A percentile compares a stretch with the other conserved stretches of the same genome.
These are phyloP conservation scores for Cytospora mali DNA, from an alignment of 2,329 filamentous ascomycete genomes.

Conservation along the genomic window DNA sequence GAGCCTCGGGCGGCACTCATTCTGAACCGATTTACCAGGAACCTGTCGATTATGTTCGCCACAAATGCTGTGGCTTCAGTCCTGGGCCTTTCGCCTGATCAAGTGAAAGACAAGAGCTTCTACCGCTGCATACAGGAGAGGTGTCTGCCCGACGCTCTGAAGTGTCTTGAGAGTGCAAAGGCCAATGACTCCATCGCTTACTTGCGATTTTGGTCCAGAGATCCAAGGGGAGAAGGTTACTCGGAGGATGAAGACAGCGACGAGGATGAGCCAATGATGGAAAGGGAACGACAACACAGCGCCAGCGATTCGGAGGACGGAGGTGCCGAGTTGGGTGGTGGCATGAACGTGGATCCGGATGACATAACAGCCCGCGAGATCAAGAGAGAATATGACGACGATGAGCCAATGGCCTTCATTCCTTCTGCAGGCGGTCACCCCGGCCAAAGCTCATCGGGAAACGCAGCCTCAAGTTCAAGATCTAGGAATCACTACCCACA, in stretches of 20 bases:
- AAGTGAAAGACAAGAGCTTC: conserved; percentile 77
- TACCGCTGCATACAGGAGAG: conserved; percentile 84
- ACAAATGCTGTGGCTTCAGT: conserved; percentile 77
- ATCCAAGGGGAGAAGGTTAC: conserved; percentile 64
- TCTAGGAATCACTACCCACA: conserved; percentile 17
- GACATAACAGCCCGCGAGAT: conserved; percentile 35
- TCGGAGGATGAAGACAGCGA: conserved; percentile 46
- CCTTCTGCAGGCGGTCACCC: conserved; percentile 23
- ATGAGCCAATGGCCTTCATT: conserved; percentile 19
- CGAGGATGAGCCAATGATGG: conserved; percentile 42
- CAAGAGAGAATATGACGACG: conserved; percentile 40
- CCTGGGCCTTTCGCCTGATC: conserved; percentile 69
- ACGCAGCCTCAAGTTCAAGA: conserved; percentile 32
- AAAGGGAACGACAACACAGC: conserved; percentile 34
- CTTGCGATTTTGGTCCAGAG: conserved; percentile 80
- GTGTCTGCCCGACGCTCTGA: conserved; percentile 74
- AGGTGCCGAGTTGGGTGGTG: conserved; percentile 47
- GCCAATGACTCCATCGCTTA: conserved; percentile 91
- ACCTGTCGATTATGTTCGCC: conserved; percentile 82
- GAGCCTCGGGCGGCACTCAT: conserved; percentile 85
- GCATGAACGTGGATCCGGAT: conserved; percentile 47
- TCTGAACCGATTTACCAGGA: conserved; percentile 82
- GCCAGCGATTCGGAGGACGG: conserved; percentile 48
- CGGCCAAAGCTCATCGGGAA: conserved; percentile 3
- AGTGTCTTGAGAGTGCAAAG: conserved; percentile 82